phyloP scores from a whole-genome alignment of 208 protist genomes.

The Willaertia magna region DNA sequence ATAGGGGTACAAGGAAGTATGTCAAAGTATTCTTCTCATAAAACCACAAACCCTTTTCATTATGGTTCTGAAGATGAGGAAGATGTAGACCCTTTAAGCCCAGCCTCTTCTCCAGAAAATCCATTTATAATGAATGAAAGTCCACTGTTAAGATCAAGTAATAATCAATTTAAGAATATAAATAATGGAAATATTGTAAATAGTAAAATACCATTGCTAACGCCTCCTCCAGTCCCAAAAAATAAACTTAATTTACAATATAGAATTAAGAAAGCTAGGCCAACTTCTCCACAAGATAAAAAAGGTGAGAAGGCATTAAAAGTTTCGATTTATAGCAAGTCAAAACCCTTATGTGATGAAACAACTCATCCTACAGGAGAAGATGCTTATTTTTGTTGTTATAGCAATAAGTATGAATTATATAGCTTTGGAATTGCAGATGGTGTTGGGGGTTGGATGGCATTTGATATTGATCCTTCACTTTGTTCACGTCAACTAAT shows the following conservation, averaged over 20 bases:
- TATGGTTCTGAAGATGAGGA: too few species aligned
- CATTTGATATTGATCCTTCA: conserved; percentile 59
- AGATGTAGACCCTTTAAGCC: too few species aligned
- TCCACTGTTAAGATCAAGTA: too few species aligned
- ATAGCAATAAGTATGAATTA: neutral
- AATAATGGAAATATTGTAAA: too few species aligned
- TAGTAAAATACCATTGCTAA: neutral
- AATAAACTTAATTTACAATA: neutral
- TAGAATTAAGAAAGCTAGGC: neutral
- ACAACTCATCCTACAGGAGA: neutral
- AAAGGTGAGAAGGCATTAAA: neutral
- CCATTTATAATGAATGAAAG: too few species aligned
- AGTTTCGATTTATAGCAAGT: neutral
- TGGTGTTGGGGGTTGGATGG: conserved; percentile 70
- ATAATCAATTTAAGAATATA: too few species aligned
- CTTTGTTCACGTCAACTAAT: conserved; percentile 68
- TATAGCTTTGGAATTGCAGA: conserved; percentile 28
- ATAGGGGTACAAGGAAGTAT: too few species aligned
- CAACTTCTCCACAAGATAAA: neutral
- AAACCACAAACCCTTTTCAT: too few species aligned
- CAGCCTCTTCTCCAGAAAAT: too few species aligned
- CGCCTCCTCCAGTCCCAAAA: neutral
- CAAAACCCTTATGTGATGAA: neutral
- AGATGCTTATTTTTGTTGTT: neutral
- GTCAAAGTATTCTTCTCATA: too few species aligned